Conservation (phyloP, 345 rosid species). For the Chamaenerion angustifolium region DNA sequence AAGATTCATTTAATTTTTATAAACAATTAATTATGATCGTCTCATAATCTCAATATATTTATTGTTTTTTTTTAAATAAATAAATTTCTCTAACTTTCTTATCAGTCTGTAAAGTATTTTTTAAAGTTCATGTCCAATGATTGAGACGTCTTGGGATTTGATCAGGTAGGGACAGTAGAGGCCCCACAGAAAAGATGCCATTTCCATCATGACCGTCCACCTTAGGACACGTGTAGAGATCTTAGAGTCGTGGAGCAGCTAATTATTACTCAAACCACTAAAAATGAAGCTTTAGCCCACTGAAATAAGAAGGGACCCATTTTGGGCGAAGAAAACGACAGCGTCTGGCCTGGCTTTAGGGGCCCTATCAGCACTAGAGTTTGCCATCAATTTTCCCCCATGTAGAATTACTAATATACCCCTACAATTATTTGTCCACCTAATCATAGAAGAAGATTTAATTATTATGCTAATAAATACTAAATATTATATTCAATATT, state of each 20-base stretch:
- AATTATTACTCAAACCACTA: conserved; percentile 2
- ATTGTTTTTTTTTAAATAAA: conserved; percentile 12
- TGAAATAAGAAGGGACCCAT: background rate
- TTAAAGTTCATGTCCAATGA: conserved; percentile 20
- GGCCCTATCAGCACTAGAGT: background rate
- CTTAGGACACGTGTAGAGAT: background rate
- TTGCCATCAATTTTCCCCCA: background rate
- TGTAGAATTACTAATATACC: too few species aligned
- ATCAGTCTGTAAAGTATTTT: conserved; percentile 3
- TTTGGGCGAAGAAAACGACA: background rate
- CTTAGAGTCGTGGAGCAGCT: background rate
- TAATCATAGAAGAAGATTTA: too few species aligned
- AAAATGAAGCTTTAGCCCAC: background rate
- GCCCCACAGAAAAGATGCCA: conserved; percentile 1
- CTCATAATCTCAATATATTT: conserved; percentile 12
- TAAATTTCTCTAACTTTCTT: conserved; percentile 1
- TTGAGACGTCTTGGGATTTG: conserved; percentile 14
- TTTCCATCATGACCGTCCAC: conserved; percentile 1
- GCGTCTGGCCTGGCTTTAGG: background rate
- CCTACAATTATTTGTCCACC: too few species aligned
- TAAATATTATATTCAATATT: too few species aligned
- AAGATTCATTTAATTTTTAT: too few species aligned
- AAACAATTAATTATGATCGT: too few species aligned
- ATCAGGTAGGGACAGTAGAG: background rate
- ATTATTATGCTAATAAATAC: too few species aligned